Percentiles rank a stretch among this genome's conserved stretches.
phyloP scores from a whole-genome alignment of 768 basidiomycete species.

The Suillus variegatus region DNA sequence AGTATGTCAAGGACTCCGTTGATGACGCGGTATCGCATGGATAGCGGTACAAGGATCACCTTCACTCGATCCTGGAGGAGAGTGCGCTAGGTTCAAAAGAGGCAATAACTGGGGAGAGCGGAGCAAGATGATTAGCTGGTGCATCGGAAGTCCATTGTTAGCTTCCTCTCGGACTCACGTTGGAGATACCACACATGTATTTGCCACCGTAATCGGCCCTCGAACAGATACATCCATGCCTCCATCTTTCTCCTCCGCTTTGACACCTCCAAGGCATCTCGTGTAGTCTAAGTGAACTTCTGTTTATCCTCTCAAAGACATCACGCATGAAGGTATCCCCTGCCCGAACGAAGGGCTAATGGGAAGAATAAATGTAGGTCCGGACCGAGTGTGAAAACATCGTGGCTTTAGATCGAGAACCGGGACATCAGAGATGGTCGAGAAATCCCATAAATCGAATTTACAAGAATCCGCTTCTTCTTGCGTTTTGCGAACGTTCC shows the following conservation, averaged over 20 bases:
- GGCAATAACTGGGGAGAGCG: constrained; percentile 96
- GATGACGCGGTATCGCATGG: no score
- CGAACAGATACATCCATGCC: background rate
- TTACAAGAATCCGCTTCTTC: background rate
- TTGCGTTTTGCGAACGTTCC: background rate
- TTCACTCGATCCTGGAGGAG: no score
- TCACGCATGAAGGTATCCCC: no score
- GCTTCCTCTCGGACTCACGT: background rate
- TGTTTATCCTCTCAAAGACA: no score
- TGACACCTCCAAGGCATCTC: no score
- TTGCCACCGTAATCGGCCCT: background rate
- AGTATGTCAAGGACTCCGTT: no score
- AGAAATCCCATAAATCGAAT: background rate
- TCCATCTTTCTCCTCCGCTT: no score
- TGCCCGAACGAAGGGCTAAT: no score
- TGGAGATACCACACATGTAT: constrained; percentile 45
- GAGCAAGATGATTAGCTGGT: constrained; percentile 92
- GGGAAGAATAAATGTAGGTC: no score
- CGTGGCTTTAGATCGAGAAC: background rate
- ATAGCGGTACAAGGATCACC: no score
- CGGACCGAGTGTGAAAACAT: background rate
- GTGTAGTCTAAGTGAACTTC: no score
- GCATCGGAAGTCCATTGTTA: constrained; percentile 24
- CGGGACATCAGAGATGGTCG: background rate
- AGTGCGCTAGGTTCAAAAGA: constrained; percentile 79